phyloP scores from a whole-genome alignment of 345 rosid species.

The Populus euphratica region DNA sequence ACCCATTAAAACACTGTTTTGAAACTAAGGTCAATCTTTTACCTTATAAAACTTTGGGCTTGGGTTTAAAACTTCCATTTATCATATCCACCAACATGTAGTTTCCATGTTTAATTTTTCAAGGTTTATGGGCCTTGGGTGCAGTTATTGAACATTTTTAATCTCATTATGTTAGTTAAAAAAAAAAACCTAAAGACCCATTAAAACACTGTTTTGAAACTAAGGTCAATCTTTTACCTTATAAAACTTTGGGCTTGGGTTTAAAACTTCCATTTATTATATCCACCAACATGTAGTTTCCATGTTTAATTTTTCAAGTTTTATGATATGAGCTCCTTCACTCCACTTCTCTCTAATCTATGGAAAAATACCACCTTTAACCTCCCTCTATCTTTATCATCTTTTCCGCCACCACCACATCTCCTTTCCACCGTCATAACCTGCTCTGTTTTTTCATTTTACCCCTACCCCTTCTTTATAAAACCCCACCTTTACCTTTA shows the following conservation, averaged over 20 bases:
- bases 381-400: constrained; percentile 50
- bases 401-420: constrained; percentile 30
- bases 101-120: not conserved
- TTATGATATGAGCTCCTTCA: not conserved
- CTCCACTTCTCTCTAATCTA: not conserved
- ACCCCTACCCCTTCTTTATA: constrained; percentile 17
- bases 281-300: not conserved
- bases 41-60: not conserved
- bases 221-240: not conserved
- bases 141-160: no score
- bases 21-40: not conserved
- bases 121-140: constrained; percentile 15
- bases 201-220: no score
- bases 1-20: no score
- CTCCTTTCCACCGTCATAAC: constrained; percentile 21
- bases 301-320: not conserved
- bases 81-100: not conserved
- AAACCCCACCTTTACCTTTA: constrained; percentile 14
- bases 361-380: constrained; percentile 51
- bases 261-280: not conserved
- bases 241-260: not conserved
- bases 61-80: not conserved
- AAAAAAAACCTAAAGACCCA: no score
- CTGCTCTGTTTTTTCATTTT: constrained; percentile 19
- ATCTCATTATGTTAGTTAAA: no score